phyloP scores from a whole-genome alignment of 2,329 filamentous ascomycete genomes.

The Didymella glomerata region DNA sequence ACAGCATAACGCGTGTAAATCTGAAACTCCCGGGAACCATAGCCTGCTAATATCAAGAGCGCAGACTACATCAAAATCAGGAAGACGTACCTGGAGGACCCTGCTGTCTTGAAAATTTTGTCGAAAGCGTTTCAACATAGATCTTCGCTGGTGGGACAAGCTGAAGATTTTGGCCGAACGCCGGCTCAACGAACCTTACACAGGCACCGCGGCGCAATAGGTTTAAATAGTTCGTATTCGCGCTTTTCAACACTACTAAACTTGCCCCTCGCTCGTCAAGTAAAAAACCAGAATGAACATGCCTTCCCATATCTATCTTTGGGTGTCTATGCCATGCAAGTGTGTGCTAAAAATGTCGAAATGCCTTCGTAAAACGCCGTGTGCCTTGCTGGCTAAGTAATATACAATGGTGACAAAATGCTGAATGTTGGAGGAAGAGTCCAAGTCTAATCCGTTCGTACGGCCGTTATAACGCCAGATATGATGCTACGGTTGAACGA shows the following conservation, averaged over 20 bases:
- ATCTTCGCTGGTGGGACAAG: background rate
- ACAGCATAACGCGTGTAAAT: no score
- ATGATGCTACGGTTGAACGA: background rate
- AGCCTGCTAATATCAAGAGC: no score
- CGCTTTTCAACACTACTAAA: background rate
- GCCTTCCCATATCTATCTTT: conserved; percentile 13
- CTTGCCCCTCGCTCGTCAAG: background rate
- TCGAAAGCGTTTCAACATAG: no score
- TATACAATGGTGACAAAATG: conserved; percentile 7
- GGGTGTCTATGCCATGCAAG: conserved; percentile 12
- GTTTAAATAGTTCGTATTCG: background rate
- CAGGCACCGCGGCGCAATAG: background rate
- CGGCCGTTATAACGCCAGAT: background rate
- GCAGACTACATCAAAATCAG: no score
- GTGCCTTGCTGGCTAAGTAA: background rate
- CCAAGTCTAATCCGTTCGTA: background rate
- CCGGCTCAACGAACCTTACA: background rate
- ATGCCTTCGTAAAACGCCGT: conserved; percentile 7
- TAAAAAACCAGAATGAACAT: background rate
- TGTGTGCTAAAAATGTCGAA: conserved; percentile 1
- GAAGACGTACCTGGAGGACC: no score
- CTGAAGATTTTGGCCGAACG: background rate
- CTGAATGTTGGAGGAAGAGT: background rate
- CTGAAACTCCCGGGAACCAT: no score
- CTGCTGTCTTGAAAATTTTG: no score